Percentiles rank a stretch among this genome's conserved stretches.
These are phyloP conservation scores for Triticum monococcum DNA, from an alignment of 176 grass and related monocot genomes.

Conservation along the genomic window DNA sequence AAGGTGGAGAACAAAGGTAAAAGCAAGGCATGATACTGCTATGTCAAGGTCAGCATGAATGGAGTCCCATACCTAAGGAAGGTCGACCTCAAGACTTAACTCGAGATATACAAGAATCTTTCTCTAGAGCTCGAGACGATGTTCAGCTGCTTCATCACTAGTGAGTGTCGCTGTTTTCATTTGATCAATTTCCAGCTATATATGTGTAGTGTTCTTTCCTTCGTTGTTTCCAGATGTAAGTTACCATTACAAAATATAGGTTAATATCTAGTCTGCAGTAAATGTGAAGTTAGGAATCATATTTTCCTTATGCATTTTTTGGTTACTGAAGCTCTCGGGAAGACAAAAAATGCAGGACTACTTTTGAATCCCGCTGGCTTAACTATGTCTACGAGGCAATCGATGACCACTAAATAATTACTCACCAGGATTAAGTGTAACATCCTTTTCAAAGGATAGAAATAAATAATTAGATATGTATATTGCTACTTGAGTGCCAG, in stretches of 20 bases:
- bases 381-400: background rate
- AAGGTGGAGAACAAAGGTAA: constrained; percentile 40
- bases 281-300: background rate
- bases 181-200: background rate
- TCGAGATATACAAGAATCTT: constrained; percentile 57
- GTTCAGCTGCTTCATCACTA: constrained; percentile 76
- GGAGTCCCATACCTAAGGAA: constrained; percentile 75
- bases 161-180: constrained; percentile 35
- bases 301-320: background rate
- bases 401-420: background rate
- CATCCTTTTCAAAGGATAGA: background rate
- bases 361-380: background rate
- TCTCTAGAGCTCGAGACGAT: constrained; percentile 61
- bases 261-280: background rate
- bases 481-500: too few relatives aligned
- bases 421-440: background rate
- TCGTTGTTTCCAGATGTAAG: background rate
- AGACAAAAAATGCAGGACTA: background rate
- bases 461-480: too few relatives aligned
- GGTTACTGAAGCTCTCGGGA: background rate
- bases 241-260: background rate
- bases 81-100: constrained; percentile 70
- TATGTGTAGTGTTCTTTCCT: too few relatives aligned
- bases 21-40: constrained; percentile 47
- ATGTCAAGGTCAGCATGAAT: constrained; percentile 81